phyloP scores from a whole-genome alignment of 768 basidiomycete genomes.

The Trametes villosa region DNA sequence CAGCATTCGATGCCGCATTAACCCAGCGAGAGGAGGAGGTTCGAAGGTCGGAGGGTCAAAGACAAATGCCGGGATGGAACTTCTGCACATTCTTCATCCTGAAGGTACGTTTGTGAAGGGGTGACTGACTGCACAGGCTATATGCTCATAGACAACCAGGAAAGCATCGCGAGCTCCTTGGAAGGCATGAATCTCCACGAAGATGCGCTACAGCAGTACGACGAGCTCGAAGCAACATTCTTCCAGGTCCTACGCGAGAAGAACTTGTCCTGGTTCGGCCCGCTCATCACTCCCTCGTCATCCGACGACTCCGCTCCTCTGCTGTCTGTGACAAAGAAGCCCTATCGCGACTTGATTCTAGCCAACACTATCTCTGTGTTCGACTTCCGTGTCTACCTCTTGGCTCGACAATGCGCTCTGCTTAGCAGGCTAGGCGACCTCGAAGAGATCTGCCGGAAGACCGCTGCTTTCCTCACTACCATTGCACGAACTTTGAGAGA shows the following conservation, averaged over 20 bases:
- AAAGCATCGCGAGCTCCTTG: slow-evolving; percentile 90
- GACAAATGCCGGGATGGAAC: slow-evolving; percentile 96
- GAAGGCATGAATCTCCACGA: slow-evolving; percentile 89
- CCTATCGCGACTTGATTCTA: slow-evolving; percentile 87
- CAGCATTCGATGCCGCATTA: slow-evolving; percentile 81
- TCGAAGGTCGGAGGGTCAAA: slow-evolving; percentile 83
- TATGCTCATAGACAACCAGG: slow-evolving; percentile 50
- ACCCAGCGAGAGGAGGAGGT: slow-evolving; percentile 88
- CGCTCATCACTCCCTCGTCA: slow-evolving; percentile 68
- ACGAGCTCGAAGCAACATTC: slow-evolving; percentile 89
- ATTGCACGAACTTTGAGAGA: slow-evolving; percentile 79
- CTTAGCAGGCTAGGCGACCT: slow-evolving; percentile 71
- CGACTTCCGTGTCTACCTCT: slow-evolving; percentile 90
- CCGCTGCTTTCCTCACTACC: slow-evolving; percentile 71
- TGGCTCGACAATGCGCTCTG: slow-evolving; percentile 82
- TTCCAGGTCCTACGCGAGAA: slow-evolving; percentile 72
- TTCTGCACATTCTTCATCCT: slow-evolving; percentile 96
- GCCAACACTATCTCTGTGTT: slow-evolving; percentile 91
- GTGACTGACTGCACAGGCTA: neutral
- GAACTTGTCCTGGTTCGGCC: slow-evolving; percentile 92
- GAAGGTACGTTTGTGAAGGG: slow-evolving; percentile 60
- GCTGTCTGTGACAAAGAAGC: slow-evolving; percentile 78
- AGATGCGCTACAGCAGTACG: slow-evolving; percentile 87
- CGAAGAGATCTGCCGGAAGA: slow-evolving; percentile 72
- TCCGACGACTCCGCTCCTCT: slow-evolving; percentile 83